A percentile compares a stretch with the other conserved stretches of the same genome.
Evolutionary conservation across 768 basidiomycete genomes (phyloP).

Genomic region (Rhodotorula babjevae): DNA sequence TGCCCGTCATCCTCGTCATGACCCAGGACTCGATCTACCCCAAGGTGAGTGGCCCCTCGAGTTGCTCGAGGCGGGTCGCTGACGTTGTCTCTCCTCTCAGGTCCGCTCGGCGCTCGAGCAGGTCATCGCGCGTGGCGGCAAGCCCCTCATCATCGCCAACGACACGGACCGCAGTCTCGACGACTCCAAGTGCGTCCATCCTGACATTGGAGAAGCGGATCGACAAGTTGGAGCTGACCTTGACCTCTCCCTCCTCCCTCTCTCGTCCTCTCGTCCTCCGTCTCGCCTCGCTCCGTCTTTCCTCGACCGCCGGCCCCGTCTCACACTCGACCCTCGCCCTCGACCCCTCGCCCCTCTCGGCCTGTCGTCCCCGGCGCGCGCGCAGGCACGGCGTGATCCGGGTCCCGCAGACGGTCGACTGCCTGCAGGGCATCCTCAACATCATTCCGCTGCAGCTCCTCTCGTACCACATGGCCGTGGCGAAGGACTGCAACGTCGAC

Average conservation of each 20-base stretch:
- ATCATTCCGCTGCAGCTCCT: conserved; percentile 93
- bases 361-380: too few species aligned
- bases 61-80: too few species aligned
- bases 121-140: conserved; percentile 53
- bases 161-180: conserved; percentile 77
- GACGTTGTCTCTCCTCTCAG: conserved; percentile 51
- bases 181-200: conserved; percentile 44
- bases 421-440: conserved; percentile 89
- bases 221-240: too few species aligned
- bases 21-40: conserved; percentile 96
- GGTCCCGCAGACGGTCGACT: conserved; percentile 90
- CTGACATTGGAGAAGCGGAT: too few species aligned
- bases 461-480: conserved; percentile 91
- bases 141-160: conserved; percentile 87
- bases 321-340: too few species aligned
- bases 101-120: conserved; percentile 67
- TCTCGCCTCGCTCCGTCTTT: too few species aligned
- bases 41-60: conserved; percentile 57
- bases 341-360: too few species aligned
- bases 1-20: conserved; percentile 89
- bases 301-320: too few species aligned
- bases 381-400: conserved; percentile 70
- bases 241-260: too few species aligned
- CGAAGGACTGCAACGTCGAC: conserved; percentile 73
- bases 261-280: too few species aligned